Evolutionary conservation across 768 basidiomycete genomes (phyloP).

Genomic region (Trichaptum fuscoviolaceum): DNA sequence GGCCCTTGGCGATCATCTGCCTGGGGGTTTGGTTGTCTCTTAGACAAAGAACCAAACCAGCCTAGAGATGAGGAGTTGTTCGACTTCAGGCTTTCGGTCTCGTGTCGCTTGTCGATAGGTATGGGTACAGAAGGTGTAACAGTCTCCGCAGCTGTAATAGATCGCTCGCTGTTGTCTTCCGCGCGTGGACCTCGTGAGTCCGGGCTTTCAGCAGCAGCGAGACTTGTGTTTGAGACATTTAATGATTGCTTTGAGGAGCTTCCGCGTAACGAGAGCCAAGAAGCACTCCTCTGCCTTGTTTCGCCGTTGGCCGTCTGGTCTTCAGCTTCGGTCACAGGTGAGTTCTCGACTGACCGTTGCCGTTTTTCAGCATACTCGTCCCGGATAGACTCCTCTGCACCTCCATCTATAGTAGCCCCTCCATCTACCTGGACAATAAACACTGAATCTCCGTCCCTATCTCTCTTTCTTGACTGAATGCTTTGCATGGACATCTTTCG

Average conservation of each 20-base stretch:
- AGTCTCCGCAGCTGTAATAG: neutral
- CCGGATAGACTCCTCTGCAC: neutral
- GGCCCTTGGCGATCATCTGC: neutral
- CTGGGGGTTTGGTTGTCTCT: neutral
- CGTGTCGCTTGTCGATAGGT: neutral
- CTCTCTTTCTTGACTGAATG: neutral
- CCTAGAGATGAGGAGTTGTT: neutral
- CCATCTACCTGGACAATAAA: neutral
- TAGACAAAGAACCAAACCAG: neutral
- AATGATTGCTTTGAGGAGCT: neutral
- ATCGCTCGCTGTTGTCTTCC: neutral
- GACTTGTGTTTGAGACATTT: neutral
- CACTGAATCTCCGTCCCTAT: neutral
- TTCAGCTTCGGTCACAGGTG: neutral
- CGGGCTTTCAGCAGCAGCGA: neutral
- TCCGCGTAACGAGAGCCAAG: neutral
- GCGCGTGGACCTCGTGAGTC: neutral
- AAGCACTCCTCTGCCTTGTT: neutral
- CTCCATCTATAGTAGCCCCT: neutral
- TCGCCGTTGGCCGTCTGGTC: neutral
- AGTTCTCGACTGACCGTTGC: neutral
- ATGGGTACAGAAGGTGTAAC: neutral
- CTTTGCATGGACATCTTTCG: neutral
- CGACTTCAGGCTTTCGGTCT: neutral
- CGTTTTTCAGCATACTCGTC: neutral